Evolutionary conservation across 1,284 basidiomycete species (phyloP).

Genomic region (Athelia psychrophila): DNA sequence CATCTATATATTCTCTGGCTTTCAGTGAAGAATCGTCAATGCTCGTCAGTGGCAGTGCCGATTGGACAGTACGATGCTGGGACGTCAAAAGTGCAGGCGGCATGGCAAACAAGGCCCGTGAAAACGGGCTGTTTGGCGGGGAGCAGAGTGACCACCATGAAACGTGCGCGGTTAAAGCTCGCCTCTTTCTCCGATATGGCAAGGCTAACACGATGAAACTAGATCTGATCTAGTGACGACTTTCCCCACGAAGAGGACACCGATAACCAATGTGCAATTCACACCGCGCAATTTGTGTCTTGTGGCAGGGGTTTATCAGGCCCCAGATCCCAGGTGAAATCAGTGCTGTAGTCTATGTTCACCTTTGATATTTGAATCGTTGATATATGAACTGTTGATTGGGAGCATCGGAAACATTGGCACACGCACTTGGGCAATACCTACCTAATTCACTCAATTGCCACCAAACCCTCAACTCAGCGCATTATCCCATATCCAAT

Average conservation of each 20-base stretch:
- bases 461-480: no score
- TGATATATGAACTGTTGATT: no score
- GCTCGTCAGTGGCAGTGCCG: slow-evolving; percentile 86
- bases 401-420: no score
- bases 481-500: no score
- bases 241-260: slow-evolving; percentile 94
- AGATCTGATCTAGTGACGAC: slow-evolving; percentile 89
- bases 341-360: no score
- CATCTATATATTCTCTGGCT: slow-evolving; percentile 85
- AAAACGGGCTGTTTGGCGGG: slow-evolving; percentile 47
- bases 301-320: slow-evolving; percentile 72
- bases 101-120: slow-evolving; percentile 45
- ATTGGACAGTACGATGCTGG: slow-evolving; percentile 97
- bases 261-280: slow-evolving; percentile 89
- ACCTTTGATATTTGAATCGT: no score
- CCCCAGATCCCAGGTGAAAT: slow-evolving; percentile 55
- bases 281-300: slow-evolving; percentile 94
- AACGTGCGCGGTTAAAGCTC: slow-evolving; percentile 45
- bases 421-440: no score
- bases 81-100: slow-evolving; percentile 87
- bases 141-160: slow-evolving; percentile 55
- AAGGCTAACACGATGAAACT: background rate
- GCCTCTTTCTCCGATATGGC: no score
- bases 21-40: slow-evolving; percentile 92
- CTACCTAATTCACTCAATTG: no score